Conservation (phyloP, 2,329 filamentous ascomycete genomes). For the Xylariales sp. region DNA sequence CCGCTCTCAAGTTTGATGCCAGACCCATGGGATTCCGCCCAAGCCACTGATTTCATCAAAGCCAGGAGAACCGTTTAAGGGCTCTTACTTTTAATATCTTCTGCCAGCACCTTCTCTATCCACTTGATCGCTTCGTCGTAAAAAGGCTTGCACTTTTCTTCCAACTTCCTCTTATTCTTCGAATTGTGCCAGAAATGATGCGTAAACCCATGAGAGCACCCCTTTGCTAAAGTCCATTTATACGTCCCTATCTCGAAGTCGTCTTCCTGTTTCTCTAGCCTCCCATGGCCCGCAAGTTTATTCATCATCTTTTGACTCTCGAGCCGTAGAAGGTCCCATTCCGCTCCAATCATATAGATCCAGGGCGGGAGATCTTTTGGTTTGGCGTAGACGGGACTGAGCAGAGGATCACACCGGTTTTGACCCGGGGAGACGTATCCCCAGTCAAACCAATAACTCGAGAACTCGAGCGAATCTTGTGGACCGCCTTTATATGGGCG, state of each 20-base stretch:
- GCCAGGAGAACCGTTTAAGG: too few relatives aligned
- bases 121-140: slow-evolving; percentile 5
- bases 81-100: too few relatives aligned
- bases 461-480: background rate
- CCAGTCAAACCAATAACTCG: slow-evolving; percentile 15
- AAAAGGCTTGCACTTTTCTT: slow-evolving; percentile 10
- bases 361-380: slow-evolving; percentile 2
- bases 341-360: slow-evolving; percentile 9
- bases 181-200: slow-evolving; percentile 1
- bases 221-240: slow-evolving; percentile 7
- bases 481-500: slow-evolving; percentile 8
- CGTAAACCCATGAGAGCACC: slow-evolving; percentile 7
- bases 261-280: background rate
- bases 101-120: background rate
- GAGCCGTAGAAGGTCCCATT: slow-evolving; percentile 11
- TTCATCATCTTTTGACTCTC: slow-evolving; percentile 13
- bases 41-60: too few relatives aligned
- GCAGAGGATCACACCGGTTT: slow-evolving; percentile 9
- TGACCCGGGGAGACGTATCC: slow-evolving; percentile 7
- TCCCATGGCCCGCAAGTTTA: background rate
- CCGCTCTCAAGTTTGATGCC: too few relatives aligned
- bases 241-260: slow-evolving; percentile 7
- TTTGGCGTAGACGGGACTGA: slow-evolving; percentile 7
- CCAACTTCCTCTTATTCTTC: background rate
- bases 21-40: too few relatives aligned